phyloP scores from a whole-genome alignment of 495 filamentous ascomycete species.

The Pseudevernia furfuracea region DNA sequence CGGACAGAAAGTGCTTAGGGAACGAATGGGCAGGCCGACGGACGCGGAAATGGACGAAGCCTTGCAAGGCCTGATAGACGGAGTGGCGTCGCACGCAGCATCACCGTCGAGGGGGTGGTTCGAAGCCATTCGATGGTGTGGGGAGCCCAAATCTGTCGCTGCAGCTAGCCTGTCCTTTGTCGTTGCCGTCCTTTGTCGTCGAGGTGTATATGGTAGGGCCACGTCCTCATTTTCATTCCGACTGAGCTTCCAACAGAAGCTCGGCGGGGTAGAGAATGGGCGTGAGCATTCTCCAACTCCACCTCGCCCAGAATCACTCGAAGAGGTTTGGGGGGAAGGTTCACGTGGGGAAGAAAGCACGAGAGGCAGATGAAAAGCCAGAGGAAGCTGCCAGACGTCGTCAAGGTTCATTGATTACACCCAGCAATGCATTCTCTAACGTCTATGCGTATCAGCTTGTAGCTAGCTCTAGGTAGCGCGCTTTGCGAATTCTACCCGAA shows the following conservation, averaged over 20 bases:
- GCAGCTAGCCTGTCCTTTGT: too few species aligned
- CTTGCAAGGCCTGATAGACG: too few species aligned
- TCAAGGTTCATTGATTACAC: background rate
- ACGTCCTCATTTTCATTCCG: too few species aligned
- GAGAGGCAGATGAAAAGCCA: background rate
- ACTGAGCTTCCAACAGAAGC: background rate
- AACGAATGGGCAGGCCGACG: too few species aligned
- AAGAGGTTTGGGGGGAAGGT: background rate
- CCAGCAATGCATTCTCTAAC: background rate
- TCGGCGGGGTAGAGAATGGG: background rate
- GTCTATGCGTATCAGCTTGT: background rate
- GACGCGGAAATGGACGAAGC: too few species aligned
- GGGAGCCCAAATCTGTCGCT: too few species aligned
- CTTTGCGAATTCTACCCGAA: slow-evolving; percentile 89
- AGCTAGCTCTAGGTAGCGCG: slow-evolving; percentile 45
- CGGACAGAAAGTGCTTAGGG: too few species aligned
- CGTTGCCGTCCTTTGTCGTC: too few species aligned
- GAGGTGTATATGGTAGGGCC: too few species aligned
- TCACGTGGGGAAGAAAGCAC: background rate
- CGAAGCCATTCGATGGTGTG: too few species aligned
- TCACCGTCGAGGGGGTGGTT: too few species aligned
- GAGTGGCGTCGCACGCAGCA: too few species aligned
- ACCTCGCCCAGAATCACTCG: background rate
- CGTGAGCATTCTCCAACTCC: background rate
- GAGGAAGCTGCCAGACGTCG: background rate